Percentiles rank a stretch among this genome's conserved stretches.
Conservation (phyloP, 768 basidiomycete species). For the Infundibulicybe gibba region DNA sequence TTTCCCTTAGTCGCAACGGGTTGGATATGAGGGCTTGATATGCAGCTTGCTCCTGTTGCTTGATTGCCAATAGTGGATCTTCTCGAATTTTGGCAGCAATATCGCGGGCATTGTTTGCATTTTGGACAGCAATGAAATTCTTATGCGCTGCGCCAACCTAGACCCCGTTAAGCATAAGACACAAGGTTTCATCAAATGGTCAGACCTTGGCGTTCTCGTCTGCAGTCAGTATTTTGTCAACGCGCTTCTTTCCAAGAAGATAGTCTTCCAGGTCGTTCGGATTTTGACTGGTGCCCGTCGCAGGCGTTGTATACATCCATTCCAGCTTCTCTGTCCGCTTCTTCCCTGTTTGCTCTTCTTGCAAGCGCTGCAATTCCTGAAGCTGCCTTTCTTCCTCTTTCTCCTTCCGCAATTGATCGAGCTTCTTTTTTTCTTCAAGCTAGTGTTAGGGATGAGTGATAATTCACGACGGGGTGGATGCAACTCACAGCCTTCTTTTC, state of each 20-base stretch:
- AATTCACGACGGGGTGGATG: background rate
- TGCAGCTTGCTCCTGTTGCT: constrained; percentile 94
- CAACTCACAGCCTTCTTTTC: constrained; percentile 89
- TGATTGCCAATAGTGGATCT: constrained; percentile 96
- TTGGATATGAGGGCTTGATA: constrained; percentile 85
- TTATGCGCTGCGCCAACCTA: constrained; percentile 86
- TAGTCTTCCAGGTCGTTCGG: constrained; percentile 95
- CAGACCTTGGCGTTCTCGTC: constrained; percentile 88
- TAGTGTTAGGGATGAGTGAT: constrained; percentile 27
- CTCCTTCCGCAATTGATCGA: constrained; percentile 95
- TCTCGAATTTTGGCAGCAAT: constrained; percentile 93
- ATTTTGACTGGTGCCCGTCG: constrained; percentile 82
- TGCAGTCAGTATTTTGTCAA: constrained; percentile 91
- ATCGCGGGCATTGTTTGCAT: constrained; percentile 90
- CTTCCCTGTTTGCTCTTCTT: constrained; percentile 94
- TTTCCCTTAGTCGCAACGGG: constrained; percentile 76
- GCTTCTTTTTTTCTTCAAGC: constrained; percentile 98
- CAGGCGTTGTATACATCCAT: constrained; percentile 99
- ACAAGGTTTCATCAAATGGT: constrained; percentile 1
- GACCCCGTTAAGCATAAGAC: background rate
- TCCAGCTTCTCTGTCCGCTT: constrained; percentile 93
- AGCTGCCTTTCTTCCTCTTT: constrained; percentile 96
- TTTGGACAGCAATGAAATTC: constrained; percentile 92
- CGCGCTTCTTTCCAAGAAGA: constrained; percentile 93
- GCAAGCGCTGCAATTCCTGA: constrained; percentile 92